Percentiles rank a stretch among this genome's conserved stretches.
Conservation (phyloP, 1,284 basidiomycete genomes). For the Trametes pubescens region DNA sequence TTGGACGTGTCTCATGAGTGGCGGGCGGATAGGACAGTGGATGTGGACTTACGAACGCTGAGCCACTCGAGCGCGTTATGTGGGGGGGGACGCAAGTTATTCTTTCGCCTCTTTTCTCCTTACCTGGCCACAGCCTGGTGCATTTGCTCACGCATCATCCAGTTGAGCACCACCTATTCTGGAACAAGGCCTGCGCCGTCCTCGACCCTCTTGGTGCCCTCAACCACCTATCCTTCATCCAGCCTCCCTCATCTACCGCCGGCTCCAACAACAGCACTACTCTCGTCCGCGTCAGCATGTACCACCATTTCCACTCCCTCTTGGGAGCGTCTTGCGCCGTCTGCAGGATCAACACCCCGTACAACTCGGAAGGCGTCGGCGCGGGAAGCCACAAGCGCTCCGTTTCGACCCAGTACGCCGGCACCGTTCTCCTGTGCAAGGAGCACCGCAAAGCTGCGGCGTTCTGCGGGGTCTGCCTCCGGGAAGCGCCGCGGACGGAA, state of each 20-base stretch:
- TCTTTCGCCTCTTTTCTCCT: too few relatives aligned
- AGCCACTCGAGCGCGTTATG: too few relatives aligned
- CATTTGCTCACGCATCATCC: constrained; percentile 8
- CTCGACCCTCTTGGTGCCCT: constrained; percentile 61
- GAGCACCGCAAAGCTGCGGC: constrained; percentile 61
- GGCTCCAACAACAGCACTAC: constrained; percentile 39
- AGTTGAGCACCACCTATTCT: constrained; percentile 68
- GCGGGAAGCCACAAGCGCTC: constrained; percentile 57
- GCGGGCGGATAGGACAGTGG: too few relatives aligned
- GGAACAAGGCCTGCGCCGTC: constrained; percentile 60
- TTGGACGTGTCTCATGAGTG: too few relatives aligned
- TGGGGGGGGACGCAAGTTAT: too few relatives aligned
- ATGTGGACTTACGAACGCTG: too few relatives aligned
- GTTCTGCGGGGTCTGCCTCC: constrained; percentile 76
- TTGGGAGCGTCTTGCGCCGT: constrained; percentile 59
- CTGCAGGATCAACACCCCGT: constrained; percentile 73
- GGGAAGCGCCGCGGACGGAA: constrained; percentile 60
- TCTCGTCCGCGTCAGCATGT: constrained; percentile 45
- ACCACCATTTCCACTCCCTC: constrained; percentile 54
- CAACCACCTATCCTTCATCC: constrained; percentile 44
- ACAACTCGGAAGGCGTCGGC: constrained; percentile 51
- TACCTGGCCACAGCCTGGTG: too few relatives aligned
- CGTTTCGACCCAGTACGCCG: constrained; percentile 51
- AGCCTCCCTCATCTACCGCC: constrained; percentile 41
- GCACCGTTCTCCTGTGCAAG: constrained; percentile 61